Evolutionary conservation across 2,329 filamentous ascomycete genomes (phyloP), one percentile per base, ranked within the genome.

Genomic region (Penicillium oxalicum): DNA sequence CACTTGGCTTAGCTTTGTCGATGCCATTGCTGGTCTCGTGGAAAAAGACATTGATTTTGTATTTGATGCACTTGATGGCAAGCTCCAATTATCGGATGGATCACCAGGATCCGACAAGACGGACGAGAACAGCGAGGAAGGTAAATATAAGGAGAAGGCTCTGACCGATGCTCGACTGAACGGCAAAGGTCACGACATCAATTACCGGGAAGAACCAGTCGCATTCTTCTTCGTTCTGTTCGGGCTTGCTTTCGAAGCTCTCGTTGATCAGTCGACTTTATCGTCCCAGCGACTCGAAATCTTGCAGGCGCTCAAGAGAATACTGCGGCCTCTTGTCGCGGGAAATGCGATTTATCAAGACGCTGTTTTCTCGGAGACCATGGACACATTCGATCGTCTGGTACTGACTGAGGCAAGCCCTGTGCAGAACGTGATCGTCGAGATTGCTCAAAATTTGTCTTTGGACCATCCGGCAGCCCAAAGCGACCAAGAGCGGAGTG

Each of bases 191-290:
- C 78, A 84, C 42, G 88, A 91, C 56, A 97, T 98, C 72, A 97
- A 97, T 68, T 98, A 98, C 66, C 87, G 93, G 41, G 91, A 97
- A 63, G 93, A 98, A 66, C 93, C 93, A 0, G 89, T 97, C 1
- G 93, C 93, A 0, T 98, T 98, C 77, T 98, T 98, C 75, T 98
- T 98, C 62, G 91, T 98, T 11, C 79, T 98, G 0, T 98, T 97
- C 60, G 93, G 93, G 9, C 84, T 98, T 49, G 90, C 91, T 0
- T 97, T 98, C 59, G 94, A 98, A 70, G 91, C 94, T 13, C 79
- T 98, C 24, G 91, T 91, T 6, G 89, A 88, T 5, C 83, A 90
- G 40, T 84, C 87, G 4, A 79, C 81, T 24, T 83, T 87, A 57
- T 76, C 84, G 9, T 77, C 90, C 55, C 89, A 95, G 64, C 89